Conservation (phyloP, 1,139 yeast genomes). For the Yamadazyma membranifaciens region DNA sequence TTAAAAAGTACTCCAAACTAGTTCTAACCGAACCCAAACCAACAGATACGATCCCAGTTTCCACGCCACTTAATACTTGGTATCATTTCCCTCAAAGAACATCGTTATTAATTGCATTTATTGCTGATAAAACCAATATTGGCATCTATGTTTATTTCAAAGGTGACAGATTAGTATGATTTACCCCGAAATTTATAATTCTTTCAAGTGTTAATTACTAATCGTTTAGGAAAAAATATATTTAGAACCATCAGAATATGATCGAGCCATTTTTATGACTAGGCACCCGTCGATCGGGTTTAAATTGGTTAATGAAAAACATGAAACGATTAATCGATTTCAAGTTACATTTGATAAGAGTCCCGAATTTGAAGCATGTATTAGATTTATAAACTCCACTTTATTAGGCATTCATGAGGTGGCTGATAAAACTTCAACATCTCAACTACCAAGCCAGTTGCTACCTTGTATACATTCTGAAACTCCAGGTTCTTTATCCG, state of each 20-base stretch:
- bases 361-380: conserved; percentile 1
- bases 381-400: not conserved
- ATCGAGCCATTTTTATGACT: conserved; percentile 6
- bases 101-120: conserved; percentile 11
- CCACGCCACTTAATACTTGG: conserved; percentile 10
- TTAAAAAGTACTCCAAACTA: conserved; percentile 15
- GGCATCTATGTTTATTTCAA: conserved; percentile 12
- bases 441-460: not conserved
- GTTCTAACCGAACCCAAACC: not conserved
- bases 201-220: not conserved
- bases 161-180: conserved; percentile 13
- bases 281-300: conserved; percentile 16
- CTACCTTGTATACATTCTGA: no score
- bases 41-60: not conserved
- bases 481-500: no score
- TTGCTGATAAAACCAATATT: conserved; percentile 4
- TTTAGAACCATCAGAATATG: conserved; percentile 1
- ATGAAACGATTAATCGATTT: conserved; percentile 12
- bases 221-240: conserved; percentile 3
- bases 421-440: not conserved
- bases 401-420: not conserved
- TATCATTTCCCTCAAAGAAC: conserved; percentile 16
- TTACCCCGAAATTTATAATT: not conserved
- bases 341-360: conserved; percentile 12
- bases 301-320: conserved; percentile 9